Base-by-base conservation (phyloP, 306 rosid genomes). In the Amphicarpaea edgeworthii region DNA sequence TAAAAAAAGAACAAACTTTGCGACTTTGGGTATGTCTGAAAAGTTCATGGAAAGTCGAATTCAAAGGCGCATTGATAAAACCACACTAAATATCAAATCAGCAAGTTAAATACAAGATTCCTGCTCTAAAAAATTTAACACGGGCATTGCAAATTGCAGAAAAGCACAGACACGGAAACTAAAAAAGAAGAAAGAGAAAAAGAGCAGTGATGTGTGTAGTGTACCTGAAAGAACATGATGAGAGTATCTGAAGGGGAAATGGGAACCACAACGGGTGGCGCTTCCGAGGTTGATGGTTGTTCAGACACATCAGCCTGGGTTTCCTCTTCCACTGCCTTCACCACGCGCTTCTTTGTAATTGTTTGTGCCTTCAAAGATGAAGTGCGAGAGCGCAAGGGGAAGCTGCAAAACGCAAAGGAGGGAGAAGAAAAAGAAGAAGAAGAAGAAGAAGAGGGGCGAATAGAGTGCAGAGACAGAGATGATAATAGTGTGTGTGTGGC, bases 181-280 rank as follows among this genome's bases (percentile, higher is more conserved):
- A 23, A 0, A 26, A 26, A 26, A 12, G 1, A n/a, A 15, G 7
- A 26, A 59, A 28, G 30, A 8, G 37, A 63, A 16, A 16, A 69
- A 12, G 3, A 9, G 6, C 1, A 34, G 32, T 8, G 7, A 46
- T 28, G 32, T n/a, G n/a, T n/a, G 28, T 24, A 3, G 3, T 2
- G 55, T 66, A 93, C 98, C 97, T 88, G 97, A 86, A 93, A 90
- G 82, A 87, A 68, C 97, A 93, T 91, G 54, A 88, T 86, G 83
- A 93, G 97, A 17, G 86, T 86, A 14, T 93, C 96, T 1, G 96
- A 87, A 0, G 98, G 88, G 4, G 92, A 93, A 82, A 93, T 82
- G 23, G 96, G 91, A 3, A 91, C 96, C 15, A 88, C 86, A 73
- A 93, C 97, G 16, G 97, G 62, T 71, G 72, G 91, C 66, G 73